Conservation (phyloP, 108 stramenopile species). For the Skeletonema tropicum region DNA sequence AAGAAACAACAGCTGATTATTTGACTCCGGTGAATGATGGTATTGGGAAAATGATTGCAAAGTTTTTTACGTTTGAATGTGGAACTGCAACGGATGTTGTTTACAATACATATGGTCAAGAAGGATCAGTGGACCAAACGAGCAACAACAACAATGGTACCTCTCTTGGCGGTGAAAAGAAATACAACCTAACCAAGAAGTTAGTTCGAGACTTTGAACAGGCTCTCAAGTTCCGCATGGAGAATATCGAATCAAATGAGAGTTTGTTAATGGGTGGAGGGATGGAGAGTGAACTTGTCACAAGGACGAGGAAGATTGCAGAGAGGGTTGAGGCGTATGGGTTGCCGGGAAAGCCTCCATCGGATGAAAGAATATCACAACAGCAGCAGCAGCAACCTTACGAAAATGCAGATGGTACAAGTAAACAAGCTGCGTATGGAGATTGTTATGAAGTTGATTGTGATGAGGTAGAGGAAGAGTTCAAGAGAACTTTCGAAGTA, state of each 20-base stretch:
- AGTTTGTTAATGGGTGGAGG: background rate
- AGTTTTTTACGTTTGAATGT: constrained; percentile 3
- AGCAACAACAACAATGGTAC: background rate
- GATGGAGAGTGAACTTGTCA: constrained; percentile 18
- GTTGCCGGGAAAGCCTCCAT: constrained; percentile 16
- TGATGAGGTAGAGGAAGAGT: background rate
- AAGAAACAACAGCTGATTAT: background rate
- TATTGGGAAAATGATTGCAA: background rate
- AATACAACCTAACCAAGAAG: constrained; percentile 30
- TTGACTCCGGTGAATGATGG: background rate
- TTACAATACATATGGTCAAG: background rate
- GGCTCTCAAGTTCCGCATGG: constrained; percentile 30
- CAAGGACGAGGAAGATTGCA: constrained; percentile 29
- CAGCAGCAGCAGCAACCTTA: background rate
- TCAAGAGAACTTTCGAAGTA: background rate
- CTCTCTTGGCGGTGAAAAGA: background rate
- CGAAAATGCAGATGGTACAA: background rate
- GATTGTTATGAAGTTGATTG: background rate
- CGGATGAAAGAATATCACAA: background rate
- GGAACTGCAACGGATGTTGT: background rate
- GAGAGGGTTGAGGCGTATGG: constrained; percentile 40
- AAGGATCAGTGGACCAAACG: background rate
- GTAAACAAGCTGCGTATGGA: background rate
- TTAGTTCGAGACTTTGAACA: constrained; percentile 26
- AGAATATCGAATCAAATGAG: constrained; percentile 14